phyloP scores from a whole-genome alignment of 2,329 filamentous ascomycete species.

The Chrysoporthe deuterocubensis region DNA sequence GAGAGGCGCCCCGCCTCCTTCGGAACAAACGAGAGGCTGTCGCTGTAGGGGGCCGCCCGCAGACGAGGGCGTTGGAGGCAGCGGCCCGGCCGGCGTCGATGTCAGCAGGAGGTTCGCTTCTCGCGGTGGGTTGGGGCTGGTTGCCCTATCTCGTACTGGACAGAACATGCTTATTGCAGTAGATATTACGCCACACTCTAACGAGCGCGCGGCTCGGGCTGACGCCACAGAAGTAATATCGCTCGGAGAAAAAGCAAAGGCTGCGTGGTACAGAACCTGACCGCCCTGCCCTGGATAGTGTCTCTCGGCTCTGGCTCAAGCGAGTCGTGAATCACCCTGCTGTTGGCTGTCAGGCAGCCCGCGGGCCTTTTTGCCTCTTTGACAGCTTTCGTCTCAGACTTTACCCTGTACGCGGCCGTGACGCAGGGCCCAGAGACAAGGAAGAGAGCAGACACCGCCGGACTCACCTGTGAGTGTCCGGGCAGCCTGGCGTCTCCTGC shows the following conservation, averaged over 20 bases:
- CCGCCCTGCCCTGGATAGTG: background rate
- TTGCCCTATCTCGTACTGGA: too few species aligned
- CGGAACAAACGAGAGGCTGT: background rate
- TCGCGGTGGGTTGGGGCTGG: too few species aligned
- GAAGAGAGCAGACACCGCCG: too few species aligned
- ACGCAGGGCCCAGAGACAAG: background rate
- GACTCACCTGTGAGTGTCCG: too few species aligned
- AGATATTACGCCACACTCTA: too few species aligned
- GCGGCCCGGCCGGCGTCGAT: too few species aligned
- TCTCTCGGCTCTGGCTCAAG: conserved; percentile 8
- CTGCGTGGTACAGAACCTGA: background rate
- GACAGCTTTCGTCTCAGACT: background rate
- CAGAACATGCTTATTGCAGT: background rate
- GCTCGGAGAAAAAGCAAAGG: conserved; percentile 7
- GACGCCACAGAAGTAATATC: conserved; percentile 3
- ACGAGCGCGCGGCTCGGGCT: background rate
- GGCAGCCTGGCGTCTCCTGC: background rate
- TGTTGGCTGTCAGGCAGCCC: background rate
- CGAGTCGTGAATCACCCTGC: background rate
- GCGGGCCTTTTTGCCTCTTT: background rate
- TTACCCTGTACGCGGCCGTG: background rate
- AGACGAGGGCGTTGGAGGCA: too few species aligned
- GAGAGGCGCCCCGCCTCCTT: background rate
- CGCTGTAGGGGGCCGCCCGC: background rate
- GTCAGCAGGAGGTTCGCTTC: too few species aligned